Percentiles rank a stretch among this genome's conserved stretches.
Evolutionary conservation across 2,329 filamentous ascomycete species (phyloP).

Genomic region (Botrytis porri): DNA sequence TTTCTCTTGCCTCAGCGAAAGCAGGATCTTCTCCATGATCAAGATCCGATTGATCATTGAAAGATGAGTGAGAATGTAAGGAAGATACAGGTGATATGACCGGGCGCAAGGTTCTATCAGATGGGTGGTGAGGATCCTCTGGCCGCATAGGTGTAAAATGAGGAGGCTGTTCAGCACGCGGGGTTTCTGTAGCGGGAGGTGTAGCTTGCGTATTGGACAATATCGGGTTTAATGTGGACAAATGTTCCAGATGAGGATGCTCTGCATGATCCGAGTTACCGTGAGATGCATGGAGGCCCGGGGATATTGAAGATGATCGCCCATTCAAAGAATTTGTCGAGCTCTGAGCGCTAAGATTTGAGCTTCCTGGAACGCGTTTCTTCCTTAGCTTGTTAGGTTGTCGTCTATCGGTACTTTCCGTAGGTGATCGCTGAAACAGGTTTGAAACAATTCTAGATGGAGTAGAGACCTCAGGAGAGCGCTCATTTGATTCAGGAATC

Average conservation of each 20-base stretch:
- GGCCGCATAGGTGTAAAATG: constrained; percentile 26
- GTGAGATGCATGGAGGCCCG: constrained; percentile 36
- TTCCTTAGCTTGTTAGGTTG: constrained; percentile 91
- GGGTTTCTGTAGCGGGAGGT: constrained; percentile 31
- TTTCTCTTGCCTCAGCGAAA: constrained; percentile 59
- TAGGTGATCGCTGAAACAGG: constrained; percentile 69
- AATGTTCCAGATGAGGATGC: constrained; percentile 32
- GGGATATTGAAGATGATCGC: constrained; percentile 32
- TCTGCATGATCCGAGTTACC: constrained; percentile 35
- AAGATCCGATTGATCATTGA: constrained; percentile 78
- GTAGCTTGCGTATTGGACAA: constrained; percentile 29
- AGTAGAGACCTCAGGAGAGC: constrained; percentile 40
- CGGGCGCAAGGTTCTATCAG: constrained; percentile 52
- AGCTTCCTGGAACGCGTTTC: constrained; percentile 69
- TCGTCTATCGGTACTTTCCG: constrained; percentile 58
- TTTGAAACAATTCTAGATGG: constrained; percentile 66
- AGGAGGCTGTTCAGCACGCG: constrained; percentile 27
- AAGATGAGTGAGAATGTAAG: constrained; percentile 59
- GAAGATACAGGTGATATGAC: constrained; percentile 74
- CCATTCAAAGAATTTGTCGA: constrained; percentile 74
- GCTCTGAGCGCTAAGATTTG: constrained; percentile 85
- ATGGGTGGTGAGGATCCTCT: constrained; percentile 29
- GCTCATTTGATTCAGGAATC: constrained; percentile 37
- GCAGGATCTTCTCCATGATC: constrained; percentile 65
- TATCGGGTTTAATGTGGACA: constrained; percentile 26